A percentile compares a stretch with the other conserved stretches of the same genome.
Evolutionary conservation across 345 rosid genomes (phyloP).

Genomic region (Rubroshorea leprosula): DNA sequence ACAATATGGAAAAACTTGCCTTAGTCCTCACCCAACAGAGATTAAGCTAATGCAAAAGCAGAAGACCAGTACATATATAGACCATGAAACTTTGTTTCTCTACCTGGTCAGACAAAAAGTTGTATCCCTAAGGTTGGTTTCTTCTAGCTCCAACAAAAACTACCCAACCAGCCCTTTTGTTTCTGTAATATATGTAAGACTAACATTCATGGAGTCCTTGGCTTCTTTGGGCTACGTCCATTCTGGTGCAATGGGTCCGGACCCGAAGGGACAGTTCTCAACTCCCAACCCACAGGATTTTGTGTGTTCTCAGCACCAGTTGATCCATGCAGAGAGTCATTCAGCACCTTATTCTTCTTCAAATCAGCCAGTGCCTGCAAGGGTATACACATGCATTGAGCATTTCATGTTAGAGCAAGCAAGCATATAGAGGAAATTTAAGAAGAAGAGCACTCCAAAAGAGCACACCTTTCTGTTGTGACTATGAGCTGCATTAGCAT

Average conservation of each 20-base stretch:
- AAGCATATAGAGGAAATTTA: neutral
- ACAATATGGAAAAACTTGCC: neutral
- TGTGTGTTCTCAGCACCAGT: slow-evolving; percentile 1
- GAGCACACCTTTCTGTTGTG: slow-evolving; percentile 30
- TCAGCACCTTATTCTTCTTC: slow-evolving; percentile 12
- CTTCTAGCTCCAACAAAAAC: too few species aligned
- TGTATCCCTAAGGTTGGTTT: too few species aligned
- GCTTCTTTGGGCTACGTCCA: slow-evolving; percentile 57
- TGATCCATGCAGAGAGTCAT: slow-evolving; percentile 1
- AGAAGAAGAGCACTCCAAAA: neutral
- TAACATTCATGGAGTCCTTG: slow-evolving; percentile 23
- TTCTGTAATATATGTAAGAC: neutral
- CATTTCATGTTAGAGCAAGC: neutral
- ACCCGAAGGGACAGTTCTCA: slow-evolving; percentile 71
- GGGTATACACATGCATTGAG: neutral
- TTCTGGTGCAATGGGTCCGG: slow-evolving; percentile 88
- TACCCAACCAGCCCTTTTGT: too few species aligned
- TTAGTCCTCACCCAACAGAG: too few species aligned
- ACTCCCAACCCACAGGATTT: slow-evolving; percentile 23
- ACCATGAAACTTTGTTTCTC: neutral
- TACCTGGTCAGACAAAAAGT: neutral
- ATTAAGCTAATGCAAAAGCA: neutral
- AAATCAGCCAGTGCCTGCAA: slow-evolving; percentile 24
- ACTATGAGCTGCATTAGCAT: slow-evolving; percentile 13
- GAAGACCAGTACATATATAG: too few species aligned